Percentiles rank a stretch among this genome's conserved stretches.
phyloP scores from a whole-genome alignment of 805 yeast species.

The Ogataea polymorpha region DNA sequence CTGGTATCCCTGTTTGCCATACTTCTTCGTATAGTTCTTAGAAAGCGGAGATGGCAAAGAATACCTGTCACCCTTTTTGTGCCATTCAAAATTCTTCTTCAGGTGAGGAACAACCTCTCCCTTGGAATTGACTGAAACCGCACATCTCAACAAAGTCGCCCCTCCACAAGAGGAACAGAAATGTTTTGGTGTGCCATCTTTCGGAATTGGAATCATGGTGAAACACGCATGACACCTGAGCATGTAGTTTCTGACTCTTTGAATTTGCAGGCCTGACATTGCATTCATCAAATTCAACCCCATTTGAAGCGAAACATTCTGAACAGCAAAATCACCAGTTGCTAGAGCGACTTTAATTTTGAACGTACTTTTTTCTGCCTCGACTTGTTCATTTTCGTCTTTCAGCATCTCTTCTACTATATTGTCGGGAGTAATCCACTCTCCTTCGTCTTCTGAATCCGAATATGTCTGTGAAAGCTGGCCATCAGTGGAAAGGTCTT shows the following conservation, averaged over 20 bases:
- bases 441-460: conserved; percentile 77
- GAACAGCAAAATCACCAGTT: conserved; percentile 97
- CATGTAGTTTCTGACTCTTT: conserved; percentile 86
- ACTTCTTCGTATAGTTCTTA: conserved; percentile 63
- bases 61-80: conserved; percentile 78
- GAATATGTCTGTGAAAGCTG: conserved; percentile 43
- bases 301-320: conserved; percentile 88
- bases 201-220: conserved; percentile 72
- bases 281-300: conserved; percentile 85
- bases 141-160: conserved; percentile 81
- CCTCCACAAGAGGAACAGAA: conserved; percentile 98
- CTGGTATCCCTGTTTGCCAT: conserved; percentile 78
- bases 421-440: conserved; percentile 92
- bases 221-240: conserved; percentile 97
- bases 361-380: conserved; percentile 31
- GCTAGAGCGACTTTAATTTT: conserved; percentile 78
- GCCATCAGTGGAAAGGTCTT: conserved; percentile 12
- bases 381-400: conserved; percentile 63
- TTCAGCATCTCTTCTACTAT: conserved; percentile 64
- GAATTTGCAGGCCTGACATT: conserved; percentile 79
- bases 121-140: conserved; percentile 74
- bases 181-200: conserved; percentile 71
- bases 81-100: conserved; percentile 92
- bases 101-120: conserved; percentile 87
- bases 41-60: conserved; percentile 86